Percentiles rank a stretch among this genome's conserved stretches.
phyloP scores from a whole-genome alignment of 2,329 filamentous ascomycete species.

The Monilinia fructicola region DNA sequence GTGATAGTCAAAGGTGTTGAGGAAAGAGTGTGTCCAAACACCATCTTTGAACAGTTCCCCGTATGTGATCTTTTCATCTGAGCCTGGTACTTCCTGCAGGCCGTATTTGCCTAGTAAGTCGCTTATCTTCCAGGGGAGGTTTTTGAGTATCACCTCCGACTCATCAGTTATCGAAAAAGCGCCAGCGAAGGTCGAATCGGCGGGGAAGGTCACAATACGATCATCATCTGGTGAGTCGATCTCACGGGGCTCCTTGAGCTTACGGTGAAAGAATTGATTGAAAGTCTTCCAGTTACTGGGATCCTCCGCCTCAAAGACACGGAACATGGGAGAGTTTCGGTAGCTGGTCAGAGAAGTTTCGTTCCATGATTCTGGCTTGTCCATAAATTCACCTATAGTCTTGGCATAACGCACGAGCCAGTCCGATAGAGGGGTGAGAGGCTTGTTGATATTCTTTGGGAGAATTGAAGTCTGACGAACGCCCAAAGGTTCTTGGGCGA shows the following conservation, averaged over 20 bases:
- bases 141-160: slow-evolving; percentile 41
- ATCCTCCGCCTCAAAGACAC: slow-evolving; percentile 39
- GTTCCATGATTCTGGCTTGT: slow-evolving; percentile 41
- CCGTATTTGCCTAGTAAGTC: slow-evolving; percentile 38
- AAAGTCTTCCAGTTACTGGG: slow-evolving; percentile 44
- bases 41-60: slow-evolving; percentile 43
- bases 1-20: slow-evolving; percentile 46
- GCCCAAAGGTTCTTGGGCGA: slow-evolving; percentile 41
- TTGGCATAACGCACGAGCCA: slow-evolving; percentile 45
- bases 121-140: slow-evolving; percentile 43
- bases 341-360: slow-evolving; percentile 40
- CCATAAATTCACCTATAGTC: slow-evolving; percentile 42
- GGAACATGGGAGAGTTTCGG: slow-evolving; percentile 39
- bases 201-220: slow-evolving; percentile 45
- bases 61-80: slow-evolving; percentile 37
- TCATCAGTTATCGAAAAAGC: slow-evolving; percentile 34
- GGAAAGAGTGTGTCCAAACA: slow-evolving; percentile 45
- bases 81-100: background rate
- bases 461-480: slow-evolving; percentile 38
- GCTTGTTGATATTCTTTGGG: slow-evolving; percentile 37
- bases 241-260: slow-evolving; percentile 42
- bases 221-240: slow-evolving; percentile 42
- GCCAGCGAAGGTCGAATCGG: slow-evolving; percentile 43
- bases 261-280: slow-evolving; percentile 46
- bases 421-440: slow-evolving; percentile 41